Base-by-base conservation (phyloP, 129 eudicot species). In the Erigeron canadensis region DNA sequence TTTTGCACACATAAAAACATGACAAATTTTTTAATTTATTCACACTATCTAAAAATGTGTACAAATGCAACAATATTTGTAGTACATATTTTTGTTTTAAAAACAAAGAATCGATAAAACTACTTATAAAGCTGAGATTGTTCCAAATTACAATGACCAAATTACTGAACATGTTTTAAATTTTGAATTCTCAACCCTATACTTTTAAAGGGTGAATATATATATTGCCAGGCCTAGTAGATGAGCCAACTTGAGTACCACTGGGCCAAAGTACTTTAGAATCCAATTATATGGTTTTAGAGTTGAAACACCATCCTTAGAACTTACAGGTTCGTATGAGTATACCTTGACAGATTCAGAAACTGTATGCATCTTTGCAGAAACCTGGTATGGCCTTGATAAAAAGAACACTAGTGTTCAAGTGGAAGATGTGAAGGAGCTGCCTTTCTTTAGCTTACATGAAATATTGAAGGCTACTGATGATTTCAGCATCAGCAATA, bases 401-500 rank as follows among this genome's bases (percentile, higher is more conserved):
- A 76, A 68, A 60, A 60, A 38, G 8, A 15, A 10, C 34, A 47
- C 63, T 10, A 57, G 23, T 5, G 44, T 76, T 46, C n/a, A 41
- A 2, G 41, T 71, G 51, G 55, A 71, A 41, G 22, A 56, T 42
- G 41, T 56, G 56, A 42, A 53, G 19, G 75, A 71, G 43, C 42
- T 71, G 6, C 75, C 66, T 7, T 71, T 11, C n/a, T 71, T 56
- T 57, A 71, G 75, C 54, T 19, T 71, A 22, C 6, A n/a, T 56
- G 10, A 41, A 70, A 23, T 70, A 69, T 63, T 50, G 7, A 40
- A 38, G 74, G 74, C 74, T 38, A 69, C 74, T 11, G 74, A 69
- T 53, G 53, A 53, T 18, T 69, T 69, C 63, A 69, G 18, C 74
- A 53, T 69, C 50, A 39, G n/a, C 19, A 53, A 69, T 38, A 53